Evolutionary conservation across 2,329 filamentous ascomycete genomes (phyloP).

Genomic region (Ophiostoma tasmaniense): DNA sequence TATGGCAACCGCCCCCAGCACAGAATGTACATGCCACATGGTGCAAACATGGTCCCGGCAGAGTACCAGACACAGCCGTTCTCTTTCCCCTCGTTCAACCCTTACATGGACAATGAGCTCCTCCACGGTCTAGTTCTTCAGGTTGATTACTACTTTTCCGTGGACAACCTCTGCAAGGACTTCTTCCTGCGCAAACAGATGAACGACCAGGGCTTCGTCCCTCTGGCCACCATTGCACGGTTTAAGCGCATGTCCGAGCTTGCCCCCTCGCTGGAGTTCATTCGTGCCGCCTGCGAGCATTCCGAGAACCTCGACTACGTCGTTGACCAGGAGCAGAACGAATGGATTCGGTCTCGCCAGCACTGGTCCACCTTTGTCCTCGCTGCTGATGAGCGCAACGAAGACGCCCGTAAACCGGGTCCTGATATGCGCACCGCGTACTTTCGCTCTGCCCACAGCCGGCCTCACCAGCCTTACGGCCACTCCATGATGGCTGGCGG

Average conservation of each 20-base stretch:
- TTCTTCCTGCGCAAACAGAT: constrained; percentile 80
- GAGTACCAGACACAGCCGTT: constrained; percentile 18
- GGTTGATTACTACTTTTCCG: constrained; percentile 92
- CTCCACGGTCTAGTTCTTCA: constrained; percentile 38
- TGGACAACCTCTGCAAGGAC: constrained; percentile 93
- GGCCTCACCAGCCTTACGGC: constrained; percentile 18
- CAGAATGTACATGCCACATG: constrained; percentile 25
- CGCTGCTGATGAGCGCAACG: constrained; percentile 60
- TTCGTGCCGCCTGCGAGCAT: constrained; percentile 67
- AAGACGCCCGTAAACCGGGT: constrained; percentile 65
- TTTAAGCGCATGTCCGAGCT: constrained; percentile 78
- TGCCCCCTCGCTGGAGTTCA: constrained; percentile 60
- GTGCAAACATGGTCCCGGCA: constrained; percentile 13
- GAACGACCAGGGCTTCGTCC: constrained; percentile 91
- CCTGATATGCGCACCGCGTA: constrained; percentile 27
- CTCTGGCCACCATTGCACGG: constrained; percentile 65
- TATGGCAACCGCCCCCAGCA: constrained; percentile 17
- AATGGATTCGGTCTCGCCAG: constrained; percentile 66
- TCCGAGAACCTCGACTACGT: constrained; percentile 67
- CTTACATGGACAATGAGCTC: constrained; percentile 21
- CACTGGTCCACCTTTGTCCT: constrained; percentile 77
- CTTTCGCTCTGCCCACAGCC: constrained; percentile 27
- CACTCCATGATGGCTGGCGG: constrained; percentile 27
- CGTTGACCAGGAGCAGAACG: constrained; percentile 64
- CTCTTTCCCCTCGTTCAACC: background rate